A percentile compares a stretch with the other conserved stretches of the same genome.
Conservation (phyloP, 2,329 filamentous ascomycete genomes). For the Arachnopeziza araneosa region DNA sequence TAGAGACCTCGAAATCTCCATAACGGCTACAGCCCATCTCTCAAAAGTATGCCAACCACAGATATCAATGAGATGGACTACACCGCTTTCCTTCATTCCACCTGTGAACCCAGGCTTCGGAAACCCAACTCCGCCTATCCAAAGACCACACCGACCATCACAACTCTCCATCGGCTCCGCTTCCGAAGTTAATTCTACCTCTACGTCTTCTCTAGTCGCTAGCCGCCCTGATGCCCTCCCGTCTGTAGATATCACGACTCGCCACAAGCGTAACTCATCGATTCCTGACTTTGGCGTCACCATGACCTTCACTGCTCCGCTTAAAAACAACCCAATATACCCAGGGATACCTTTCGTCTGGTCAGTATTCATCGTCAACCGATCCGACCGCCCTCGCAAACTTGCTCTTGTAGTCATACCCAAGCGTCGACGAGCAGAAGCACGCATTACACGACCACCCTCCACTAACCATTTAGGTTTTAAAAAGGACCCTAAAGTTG, state of each 20-base stretch:
- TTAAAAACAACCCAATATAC: conserved; percentile 50
- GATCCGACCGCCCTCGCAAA: conserved; percentile 56
- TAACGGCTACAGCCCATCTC: conserved; percentile 54
- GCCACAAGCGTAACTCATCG: conserved; percentile 36
- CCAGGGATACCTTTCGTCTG: conserved; percentile 66
- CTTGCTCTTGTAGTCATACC: conserved; percentile 65
- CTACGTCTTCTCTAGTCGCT: conserved; percentile 50
- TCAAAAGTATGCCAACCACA: conserved; percentile 54
- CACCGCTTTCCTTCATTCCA: conserved; percentile 62
- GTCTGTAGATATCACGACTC: conserved; percentile 46
- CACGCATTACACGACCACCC: conserved; percentile 39
- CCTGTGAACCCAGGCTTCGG: conserved; percentile 60
- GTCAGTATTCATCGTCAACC: conserved; percentile 72
- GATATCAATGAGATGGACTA: conserved; percentile 63
- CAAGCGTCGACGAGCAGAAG: conserved; percentile 54
- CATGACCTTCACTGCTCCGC: conserved; percentile 65
- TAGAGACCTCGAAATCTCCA: conserved; percentile 52
- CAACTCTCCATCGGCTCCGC: conserved; percentile 58
- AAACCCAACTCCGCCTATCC: conserved; percentile 50
- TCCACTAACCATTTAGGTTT: conserved; percentile 38
- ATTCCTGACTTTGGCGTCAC: conserved; percentile 64
- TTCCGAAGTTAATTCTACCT: conserved; percentile 42
- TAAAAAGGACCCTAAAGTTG: conserved; percentile 36
- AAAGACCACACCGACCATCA: conserved; percentile 55
- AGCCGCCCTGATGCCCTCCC: conserved; percentile 56